These are phyloP conservation scores for Claviceps sp. DNA, from an alignment of 2,329 filamentous ascomycete genomes.

Conservation along the genomic window DNA sequence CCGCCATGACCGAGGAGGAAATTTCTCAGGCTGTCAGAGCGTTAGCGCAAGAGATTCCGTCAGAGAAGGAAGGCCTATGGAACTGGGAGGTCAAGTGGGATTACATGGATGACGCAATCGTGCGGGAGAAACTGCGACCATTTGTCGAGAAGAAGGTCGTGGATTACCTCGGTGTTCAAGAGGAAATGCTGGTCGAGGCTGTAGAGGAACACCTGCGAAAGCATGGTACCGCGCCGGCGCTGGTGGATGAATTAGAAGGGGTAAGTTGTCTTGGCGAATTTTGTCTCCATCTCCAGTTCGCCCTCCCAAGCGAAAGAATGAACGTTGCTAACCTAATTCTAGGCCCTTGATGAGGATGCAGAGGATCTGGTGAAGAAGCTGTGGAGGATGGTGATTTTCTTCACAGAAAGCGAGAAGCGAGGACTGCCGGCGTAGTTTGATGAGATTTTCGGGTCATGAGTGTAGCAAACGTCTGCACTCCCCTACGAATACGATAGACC, in stretches of 20 bases:
- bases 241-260: constrained; percentile 76
- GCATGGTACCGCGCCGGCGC: constrained; percentile 58
- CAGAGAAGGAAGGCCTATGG: constrained; percentile 77
- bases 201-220: constrained; percentile 77
- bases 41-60: constrained; percentile 80
- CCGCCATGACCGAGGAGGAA: constrained; percentile 73
- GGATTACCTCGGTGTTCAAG: constrained; percentile 90
- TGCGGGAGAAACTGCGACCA: constrained; percentile 76
- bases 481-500: neutral
- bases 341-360: constrained; percentile 89
- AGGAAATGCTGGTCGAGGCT: constrained; percentile 87
- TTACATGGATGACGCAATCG: constrained; percentile 66
- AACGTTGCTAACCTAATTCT: constrained; percentile 14
- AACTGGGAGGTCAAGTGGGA: constrained; percentile 91
- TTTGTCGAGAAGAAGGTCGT: constrained; percentile 98
- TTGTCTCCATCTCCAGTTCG: neutral
- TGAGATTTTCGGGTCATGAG: neutral
- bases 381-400: constrained; percentile 98
- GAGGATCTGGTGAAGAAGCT: constrained; percentile 91
- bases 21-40: constrained; percentile 67
- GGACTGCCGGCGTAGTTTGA: constrained; percentile 45
- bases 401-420: constrained; percentile 84
- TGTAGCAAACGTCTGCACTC: neutral
- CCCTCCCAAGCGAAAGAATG: too few relatives aligned
- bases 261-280: constrained; percentile 36